phyloP scores from a whole-genome alignment of 2,329 filamentous ascomycete genomes.

The Fragosphaeria purpurea region DNA sequence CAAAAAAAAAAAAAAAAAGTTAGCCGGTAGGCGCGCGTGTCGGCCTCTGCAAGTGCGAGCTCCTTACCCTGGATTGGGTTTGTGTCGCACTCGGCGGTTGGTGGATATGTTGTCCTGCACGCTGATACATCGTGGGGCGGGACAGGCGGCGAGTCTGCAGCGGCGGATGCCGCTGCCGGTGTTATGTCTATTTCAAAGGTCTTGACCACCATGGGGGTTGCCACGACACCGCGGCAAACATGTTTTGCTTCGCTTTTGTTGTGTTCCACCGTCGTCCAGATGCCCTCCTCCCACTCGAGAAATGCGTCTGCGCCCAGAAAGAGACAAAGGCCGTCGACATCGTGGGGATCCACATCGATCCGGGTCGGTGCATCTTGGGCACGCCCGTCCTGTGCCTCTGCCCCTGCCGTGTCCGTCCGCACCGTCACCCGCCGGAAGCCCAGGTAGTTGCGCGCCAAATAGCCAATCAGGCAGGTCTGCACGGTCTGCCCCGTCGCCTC shows the following conservation, averaged over 20 bases:
- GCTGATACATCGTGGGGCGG: constrained; percentile 29
- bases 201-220: constrained; percentile 38
- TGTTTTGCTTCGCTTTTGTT: neutral
- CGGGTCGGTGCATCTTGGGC: constrained; percentile 19
- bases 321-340: constrained; percentile 39
- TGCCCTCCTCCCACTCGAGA: constrained; percentile 44
- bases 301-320: constrained; percentile 43
- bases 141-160: constrained; percentile 2
- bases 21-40: constrained; percentile 37
- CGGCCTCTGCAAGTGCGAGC: constrained; percentile 3
- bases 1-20: constrained; percentile 14
- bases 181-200: constrained; percentile 40
- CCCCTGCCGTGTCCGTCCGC: neutral
- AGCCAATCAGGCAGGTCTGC: constrained; percentile 34
- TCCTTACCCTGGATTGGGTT: constrained; percentile 37
- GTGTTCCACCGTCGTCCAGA: constrained; percentile 30
- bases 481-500: constrained; percentile 15
- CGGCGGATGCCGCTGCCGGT: constrained; percentile 12
- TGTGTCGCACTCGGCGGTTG: constrained; percentile 15
- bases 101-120: constrained; percentile 36
- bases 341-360: constrained; percentile 30
- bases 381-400: too few relatives aligned
- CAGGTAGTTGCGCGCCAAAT: constrained; percentile 40
- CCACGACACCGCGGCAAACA: constrained; percentile 42
- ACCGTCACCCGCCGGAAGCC: constrained; percentile 44